These are phyloP conservation scores for Tricholomella constricta DNA, from an alignment of 768 basidiomycete species.

Conservation along the genomic window DNA sequence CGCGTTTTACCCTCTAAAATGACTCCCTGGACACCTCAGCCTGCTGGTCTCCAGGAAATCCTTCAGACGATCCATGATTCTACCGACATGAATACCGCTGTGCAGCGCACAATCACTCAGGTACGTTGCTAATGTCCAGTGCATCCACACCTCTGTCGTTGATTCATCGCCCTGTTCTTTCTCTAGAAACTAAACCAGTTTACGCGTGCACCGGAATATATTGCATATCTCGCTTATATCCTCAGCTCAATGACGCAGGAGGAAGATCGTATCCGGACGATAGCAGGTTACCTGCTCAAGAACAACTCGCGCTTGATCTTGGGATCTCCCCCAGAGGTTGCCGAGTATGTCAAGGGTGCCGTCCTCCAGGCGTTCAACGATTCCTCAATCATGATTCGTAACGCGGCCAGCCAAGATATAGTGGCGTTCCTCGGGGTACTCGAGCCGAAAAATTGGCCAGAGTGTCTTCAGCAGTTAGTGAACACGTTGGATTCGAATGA, in stretches of 20 bases:
- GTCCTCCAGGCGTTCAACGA: conserved; percentile 84
- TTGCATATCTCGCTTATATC: conserved; percentile 95
- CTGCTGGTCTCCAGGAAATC: conserved; percentile 88
- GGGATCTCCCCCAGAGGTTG: conserved; percentile 62
- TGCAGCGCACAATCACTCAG: conserved; percentile 82
- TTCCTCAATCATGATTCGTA: conserved; percentile 83
- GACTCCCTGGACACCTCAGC: conserved; percentile 83
- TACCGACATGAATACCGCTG: conserved; percentile 72
- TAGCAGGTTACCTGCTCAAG: conserved; percentile 96
- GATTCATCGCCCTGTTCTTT: conserved; percentile 13
- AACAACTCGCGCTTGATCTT: conserved; percentile 87
- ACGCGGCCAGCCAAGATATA: conserved; percentile 92
- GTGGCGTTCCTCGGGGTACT: conserved; percentile 85
- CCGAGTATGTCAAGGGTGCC: conserved; percentile 71
- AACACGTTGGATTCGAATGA: conserved; percentile 76
- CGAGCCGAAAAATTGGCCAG: conserved; percentile 93
- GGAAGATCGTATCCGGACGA: conserved; percentile 91
- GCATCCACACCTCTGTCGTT: conserved; percentile 22
- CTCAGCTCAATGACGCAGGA: conserved; percentile 78
- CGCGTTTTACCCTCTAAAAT: conserved; percentile 50
- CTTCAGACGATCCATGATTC: conserved; percentile 90
- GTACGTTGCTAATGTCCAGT: conserved; percentile 44
- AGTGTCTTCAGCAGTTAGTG: conserved; percentile 86
- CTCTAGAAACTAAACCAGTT: conserved; percentile 83
- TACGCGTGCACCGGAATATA: conserved; percentile 89